Conservation (phyloP, 768 basidiomycete genomes). For the Tulasnella sp. region DNA sequence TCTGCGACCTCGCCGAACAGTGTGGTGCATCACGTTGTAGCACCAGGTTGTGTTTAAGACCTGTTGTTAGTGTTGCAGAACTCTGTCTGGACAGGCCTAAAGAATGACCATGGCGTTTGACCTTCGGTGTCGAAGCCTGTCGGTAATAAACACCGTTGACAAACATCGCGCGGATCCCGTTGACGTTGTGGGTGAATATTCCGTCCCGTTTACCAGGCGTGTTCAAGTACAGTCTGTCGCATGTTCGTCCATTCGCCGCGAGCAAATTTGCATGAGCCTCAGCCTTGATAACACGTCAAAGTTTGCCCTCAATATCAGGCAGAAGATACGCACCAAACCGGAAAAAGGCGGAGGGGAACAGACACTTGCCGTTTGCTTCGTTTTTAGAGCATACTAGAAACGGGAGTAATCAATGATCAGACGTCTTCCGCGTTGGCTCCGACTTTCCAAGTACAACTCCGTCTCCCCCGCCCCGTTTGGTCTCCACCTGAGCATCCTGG, state of each 20-base stretch:
- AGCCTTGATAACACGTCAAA: conserved; percentile 18
- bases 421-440: neutral
- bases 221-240: conserved; percentile 58
- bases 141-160: conserved; percentile 53
- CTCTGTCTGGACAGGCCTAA: too few species aligned
- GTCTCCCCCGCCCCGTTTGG: conserved; percentile 51
- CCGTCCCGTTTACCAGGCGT: conserved; percentile 63
- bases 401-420: neutral
- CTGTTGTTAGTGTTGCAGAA: too few species aligned
- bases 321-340: conserved; percentile 33
- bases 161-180: conserved; percentile 43
- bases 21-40: conserved; percentile 97
- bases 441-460: conserved; percentile 38
- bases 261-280: conserved; percentile 54
- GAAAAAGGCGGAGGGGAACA: conserved; percentile 47
- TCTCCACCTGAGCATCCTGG: conserved; percentile 53
- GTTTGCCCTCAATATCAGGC: neutral
- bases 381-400: conserved; percentile 59
- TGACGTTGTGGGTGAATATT: conserved; percentile 47
- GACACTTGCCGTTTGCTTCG: conserved; percentile 46
- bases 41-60: too few species aligned
- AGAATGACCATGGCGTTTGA: too few species aligned
- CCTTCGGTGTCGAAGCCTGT: too few species aligned
- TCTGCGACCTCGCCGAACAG: conserved; percentile 90
- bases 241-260: conserved; percentile 60